Conservation (phyloP, 1,284 basidiomycete species). For the Caloboletus inedulis region DNA sequence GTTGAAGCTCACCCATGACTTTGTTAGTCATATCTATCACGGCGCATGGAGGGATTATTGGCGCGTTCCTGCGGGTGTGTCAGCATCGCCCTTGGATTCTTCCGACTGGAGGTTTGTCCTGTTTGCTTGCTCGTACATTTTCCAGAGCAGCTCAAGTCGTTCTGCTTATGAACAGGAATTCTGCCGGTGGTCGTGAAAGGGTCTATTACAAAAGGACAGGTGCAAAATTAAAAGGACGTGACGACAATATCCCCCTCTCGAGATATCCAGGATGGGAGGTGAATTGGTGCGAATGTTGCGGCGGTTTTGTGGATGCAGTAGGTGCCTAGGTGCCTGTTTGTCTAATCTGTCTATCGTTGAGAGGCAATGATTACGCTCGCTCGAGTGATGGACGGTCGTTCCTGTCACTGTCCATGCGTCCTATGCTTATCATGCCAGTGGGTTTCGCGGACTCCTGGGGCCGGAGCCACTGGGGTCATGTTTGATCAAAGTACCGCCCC, state of each 20-base stretch:
- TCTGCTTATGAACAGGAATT: conserved; percentile 16
- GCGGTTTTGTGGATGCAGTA: not conserved
- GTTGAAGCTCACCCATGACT: not conserved
- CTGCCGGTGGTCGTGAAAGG: conserved; percentile 28
- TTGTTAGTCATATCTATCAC: conserved; percentile 61
- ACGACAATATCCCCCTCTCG: not conserved
- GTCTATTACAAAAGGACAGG: not conserved
- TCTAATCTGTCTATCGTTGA: too few relatives aligned
- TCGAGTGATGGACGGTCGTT: too few relatives aligned
- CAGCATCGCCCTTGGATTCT: conserved; percentile 45
- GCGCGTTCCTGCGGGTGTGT: conserved; percentile 47
- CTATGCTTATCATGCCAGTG: too few relatives aligned
- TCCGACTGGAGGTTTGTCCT: conserved; percentile 57
- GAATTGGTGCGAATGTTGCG: not conserved
- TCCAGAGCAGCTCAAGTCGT: not conserved
- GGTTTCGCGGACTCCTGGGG: too few relatives aligned
- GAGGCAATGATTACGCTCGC: too few relatives aligned
- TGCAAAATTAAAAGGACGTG: conserved; percentile 5
- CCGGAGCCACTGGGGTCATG: too few relatives aligned
- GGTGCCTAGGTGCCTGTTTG: not conserved
- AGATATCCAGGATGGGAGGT: not conserved
- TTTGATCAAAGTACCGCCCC: too few relatives aligned
- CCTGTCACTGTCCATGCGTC: too few relatives aligned
- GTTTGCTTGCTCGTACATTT: not conserved
- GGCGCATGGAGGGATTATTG: conserved; percentile 59